Percentiles rank a stretch among this genome's conserved stretches.
Conservation (phyloP, 768 basidiomycete species). For the Amanita phalloides region DNA sequence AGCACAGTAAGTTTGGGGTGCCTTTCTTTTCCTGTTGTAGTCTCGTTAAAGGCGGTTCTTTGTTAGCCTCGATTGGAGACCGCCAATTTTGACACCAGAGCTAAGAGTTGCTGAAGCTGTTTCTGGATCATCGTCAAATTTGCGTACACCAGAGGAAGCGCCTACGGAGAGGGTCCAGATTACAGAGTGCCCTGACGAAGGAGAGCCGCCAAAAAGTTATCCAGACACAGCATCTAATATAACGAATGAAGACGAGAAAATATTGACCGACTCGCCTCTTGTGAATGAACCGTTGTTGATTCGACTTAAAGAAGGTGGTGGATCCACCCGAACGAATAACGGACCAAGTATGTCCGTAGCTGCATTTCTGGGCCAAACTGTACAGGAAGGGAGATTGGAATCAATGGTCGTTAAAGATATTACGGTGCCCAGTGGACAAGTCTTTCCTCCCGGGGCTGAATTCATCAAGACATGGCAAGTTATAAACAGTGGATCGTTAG, state of each 20-base stretch:
- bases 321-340: neutral
- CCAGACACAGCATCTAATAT: neutral
- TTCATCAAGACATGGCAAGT: constrained; percentile 81
- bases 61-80: neutral
- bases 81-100: neutral
- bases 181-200: neutral
- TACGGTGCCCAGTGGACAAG: constrained; percentile 66
- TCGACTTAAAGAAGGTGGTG: neutral
- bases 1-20: neutral
- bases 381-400: neutral
- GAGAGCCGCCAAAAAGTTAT: too few relatives aligned
- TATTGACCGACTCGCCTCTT: neutral
- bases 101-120: neutral
- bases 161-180: neutral
- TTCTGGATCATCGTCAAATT: neutral
- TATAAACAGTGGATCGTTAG: constrained; percentile 46
- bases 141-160: neutral
- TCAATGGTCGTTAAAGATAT: constrained; percentile 49
- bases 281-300: neutral
- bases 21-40: neutral
- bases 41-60: too few relatives aligned
- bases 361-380: neutral
- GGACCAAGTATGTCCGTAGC: neutral
- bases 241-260: constrained; percentile 12
- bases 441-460: constrained; percentile 74